Evolutionary conservation across 1,284 basidiomycete species (phyloP).

Genomic region (Leucoagaricus sp.): DNA sequence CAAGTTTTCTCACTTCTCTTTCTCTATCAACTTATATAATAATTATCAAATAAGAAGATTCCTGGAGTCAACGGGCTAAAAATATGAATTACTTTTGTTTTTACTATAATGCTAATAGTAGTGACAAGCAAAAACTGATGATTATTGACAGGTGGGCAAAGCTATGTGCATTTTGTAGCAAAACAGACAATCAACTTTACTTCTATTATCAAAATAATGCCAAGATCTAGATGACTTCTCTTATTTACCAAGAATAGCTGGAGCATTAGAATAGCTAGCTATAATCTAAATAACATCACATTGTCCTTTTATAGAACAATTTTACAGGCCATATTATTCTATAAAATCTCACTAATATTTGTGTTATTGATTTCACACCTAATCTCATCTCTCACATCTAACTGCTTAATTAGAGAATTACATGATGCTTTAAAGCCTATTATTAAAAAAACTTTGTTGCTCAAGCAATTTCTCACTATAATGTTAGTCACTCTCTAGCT

Average conservation of each 20-base stretch:
- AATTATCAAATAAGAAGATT: slow-evolving; percentile 21
- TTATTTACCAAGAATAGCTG: slow-evolving; percentile 24
- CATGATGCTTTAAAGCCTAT: slow-evolving; percentile 31
- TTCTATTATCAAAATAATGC: slow-evolving; percentile 29
- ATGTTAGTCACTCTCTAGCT: slow-evolving; percentile 18
- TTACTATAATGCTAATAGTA: slow-evolving; percentile 33
- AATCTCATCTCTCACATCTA: slow-evolving; percentile 16
- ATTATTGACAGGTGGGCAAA: slow-evolving; percentile 30
- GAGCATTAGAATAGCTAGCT: slow-evolving; percentile 25
- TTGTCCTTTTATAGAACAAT: slow-evolving; percentile 33
- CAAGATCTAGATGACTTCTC: slow-evolving; percentile 22
- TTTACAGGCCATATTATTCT: slow-evolving; percentile 29
- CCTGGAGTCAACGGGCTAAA: slow-evolving; percentile 25
- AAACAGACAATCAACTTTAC: too few relatives aligned
- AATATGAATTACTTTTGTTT: slow-evolving; percentile 27
- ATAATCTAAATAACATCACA: slow-evolving; percentile 17
- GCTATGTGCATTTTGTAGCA: slow-evolving; percentile 19
- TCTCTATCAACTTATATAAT: not conserved
- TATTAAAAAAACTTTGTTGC: slow-evolving; percentile 20
- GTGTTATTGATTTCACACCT: slow-evolving; percentile 2
- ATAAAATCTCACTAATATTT: slow-evolving; percentile 19
- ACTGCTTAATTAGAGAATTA: slow-evolving; percentile 26
- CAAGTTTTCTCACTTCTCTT: slow-evolving; percentile 5
- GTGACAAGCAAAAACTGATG: slow-evolving; percentile 25
- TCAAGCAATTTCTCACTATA: slow-evolving; percentile 26